phyloP scores from a whole-genome alignment of 1,284 basidiomycete genomes.

The Trichosporon ovoides region DNA sequence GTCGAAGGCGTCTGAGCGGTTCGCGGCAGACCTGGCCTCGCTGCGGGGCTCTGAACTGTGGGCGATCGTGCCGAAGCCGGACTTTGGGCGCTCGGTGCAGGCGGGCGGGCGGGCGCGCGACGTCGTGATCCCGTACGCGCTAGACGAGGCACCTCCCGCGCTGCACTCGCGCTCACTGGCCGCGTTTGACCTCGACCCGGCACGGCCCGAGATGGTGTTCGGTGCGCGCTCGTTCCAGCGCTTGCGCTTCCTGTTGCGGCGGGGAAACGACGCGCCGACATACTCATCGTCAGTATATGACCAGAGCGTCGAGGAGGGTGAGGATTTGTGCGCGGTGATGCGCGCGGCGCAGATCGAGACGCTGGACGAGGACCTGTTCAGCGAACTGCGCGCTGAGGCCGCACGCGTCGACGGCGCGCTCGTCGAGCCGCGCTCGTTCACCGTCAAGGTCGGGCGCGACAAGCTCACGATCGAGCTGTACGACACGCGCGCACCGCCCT shows the following conservation, averaged over 20 bases:
- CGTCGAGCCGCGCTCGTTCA: conserved; percentile 22
- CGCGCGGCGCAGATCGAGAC: conserved; percentile 42
- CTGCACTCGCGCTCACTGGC: conserved; percentile 36
- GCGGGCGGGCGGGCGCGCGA: conserved; percentile 33
- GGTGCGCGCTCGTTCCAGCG: conserved; percentile 31
- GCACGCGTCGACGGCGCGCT: conserved; percentile 18
- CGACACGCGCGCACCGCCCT: conserved; percentile 25
- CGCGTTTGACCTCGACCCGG: conserved; percentile 43
- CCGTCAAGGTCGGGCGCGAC: conserved; percentile 24
- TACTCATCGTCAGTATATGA: conserved; percentile 11
- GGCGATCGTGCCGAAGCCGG: conserved; percentile 42
- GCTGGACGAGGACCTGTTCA: conserved; percentile 46
- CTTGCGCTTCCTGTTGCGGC: conserved; percentile 26
- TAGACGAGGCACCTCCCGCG: conserved; percentile 38
- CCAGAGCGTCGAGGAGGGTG: conserved; percentile 4
- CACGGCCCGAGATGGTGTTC: conserved; percentile 32
- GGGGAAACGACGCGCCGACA: background rate
- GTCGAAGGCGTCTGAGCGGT: conserved; percentile 31
- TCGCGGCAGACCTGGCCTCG: conserved; percentile 29
- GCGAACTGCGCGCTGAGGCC: conserved; percentile 32
- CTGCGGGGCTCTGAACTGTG: conserved; percentile 36
- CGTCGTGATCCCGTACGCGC: conserved; percentile 46
- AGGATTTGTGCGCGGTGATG: conserved; percentile 19
- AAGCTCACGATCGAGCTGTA: conserved; percentile 35
- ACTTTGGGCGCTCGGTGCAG: conserved; percentile 29